Evolutionary conservation across 306 rosid genomes (phyloP).

Genomic region (Echinosophora koreensis): DNA sequence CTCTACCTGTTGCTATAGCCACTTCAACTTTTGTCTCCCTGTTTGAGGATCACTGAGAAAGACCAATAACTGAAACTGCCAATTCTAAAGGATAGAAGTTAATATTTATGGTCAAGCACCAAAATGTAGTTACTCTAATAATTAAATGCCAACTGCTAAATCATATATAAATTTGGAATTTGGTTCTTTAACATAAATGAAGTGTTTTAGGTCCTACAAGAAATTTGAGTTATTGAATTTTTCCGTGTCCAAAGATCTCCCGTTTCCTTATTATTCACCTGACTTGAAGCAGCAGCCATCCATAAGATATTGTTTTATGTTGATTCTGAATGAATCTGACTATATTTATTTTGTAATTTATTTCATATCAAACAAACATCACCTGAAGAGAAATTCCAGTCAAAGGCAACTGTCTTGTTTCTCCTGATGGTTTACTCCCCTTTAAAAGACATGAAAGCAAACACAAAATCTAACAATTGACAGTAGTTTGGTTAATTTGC

Average conservation of each 20-base stretch:
- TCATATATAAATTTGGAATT: not conserved
- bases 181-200: constrained; percentile 6
- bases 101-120: not conserved
- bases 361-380: not conserved
- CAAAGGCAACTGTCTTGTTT: not conserved
- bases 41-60: constrained; percentile 28
- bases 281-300: too few relatives aligned
- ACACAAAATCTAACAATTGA: not conserved
- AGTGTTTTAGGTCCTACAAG: too few relatives aligned
- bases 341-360: not conserved
- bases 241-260: too few relatives aligned
- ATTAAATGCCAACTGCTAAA: not conserved
- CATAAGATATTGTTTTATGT: too few relatives aligned
- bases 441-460: not conserved
- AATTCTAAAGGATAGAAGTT: not conserved
- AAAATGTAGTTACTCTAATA: constrained; percentile 5
- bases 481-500: not conserved
- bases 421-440: not conserved
- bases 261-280: too few relatives aligned
- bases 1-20: not conserved
- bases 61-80: constrained; percentile 20
- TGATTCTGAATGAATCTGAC: not conserved
- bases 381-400: not conserved
- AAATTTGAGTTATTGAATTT: too few relatives aligned
- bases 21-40: constrained; percentile 5